Evolutionary conservation across 2,329 filamentous ascomycete genomes (phyloP).

Genomic region (Calonectria honghensis): DNA sequence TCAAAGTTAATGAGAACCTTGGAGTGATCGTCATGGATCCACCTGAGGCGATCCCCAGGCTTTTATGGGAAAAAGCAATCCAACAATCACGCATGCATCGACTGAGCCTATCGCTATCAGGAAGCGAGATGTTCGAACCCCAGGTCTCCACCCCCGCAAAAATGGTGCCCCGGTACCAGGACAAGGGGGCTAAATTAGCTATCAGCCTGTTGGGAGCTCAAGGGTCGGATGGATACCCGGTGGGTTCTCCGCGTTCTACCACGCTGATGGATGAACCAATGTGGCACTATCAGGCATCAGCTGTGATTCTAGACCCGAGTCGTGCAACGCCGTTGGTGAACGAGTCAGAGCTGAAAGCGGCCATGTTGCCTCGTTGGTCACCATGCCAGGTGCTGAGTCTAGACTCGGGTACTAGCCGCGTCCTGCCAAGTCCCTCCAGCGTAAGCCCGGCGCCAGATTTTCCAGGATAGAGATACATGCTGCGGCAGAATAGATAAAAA

Average conservation of each 20-base stretch:
- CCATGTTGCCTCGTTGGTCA: conserved; percentile 22
- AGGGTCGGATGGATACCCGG: conserved; percentile 18
- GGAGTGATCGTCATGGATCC: conserved; percentile 6
- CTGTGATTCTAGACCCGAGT: conserved; percentile 12
- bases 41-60: conserved; percentile 14
- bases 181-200: conserved; percentile 21
- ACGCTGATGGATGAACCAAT: neutral
- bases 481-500: neutral
- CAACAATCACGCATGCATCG: conserved; percentile 15
- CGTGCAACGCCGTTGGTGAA: neutral
- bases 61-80: conserved; percentile 20
- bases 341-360: conserved; percentile 14
- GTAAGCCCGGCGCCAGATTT: neutral
- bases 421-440: neutral
- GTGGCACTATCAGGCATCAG: conserved; percentile 8
- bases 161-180: conserved; percentile 2
- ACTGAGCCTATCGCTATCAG: conserved; percentile 19
- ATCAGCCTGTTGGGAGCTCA: conserved; percentile 2
- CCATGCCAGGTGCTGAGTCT: conserved; percentile 16
- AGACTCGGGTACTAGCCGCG: neutral
- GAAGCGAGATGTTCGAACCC: conserved; percentile 17
- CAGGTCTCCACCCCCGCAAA: conserved; percentile 24
- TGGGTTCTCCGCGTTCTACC: conserved; percentile 3
- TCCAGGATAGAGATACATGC: neutral
- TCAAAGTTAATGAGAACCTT: conserved; percentile 14